Base-by-base conservation (phyloP, 805 yeast genomes). In the Pichia thaimueangensis region DNA sequence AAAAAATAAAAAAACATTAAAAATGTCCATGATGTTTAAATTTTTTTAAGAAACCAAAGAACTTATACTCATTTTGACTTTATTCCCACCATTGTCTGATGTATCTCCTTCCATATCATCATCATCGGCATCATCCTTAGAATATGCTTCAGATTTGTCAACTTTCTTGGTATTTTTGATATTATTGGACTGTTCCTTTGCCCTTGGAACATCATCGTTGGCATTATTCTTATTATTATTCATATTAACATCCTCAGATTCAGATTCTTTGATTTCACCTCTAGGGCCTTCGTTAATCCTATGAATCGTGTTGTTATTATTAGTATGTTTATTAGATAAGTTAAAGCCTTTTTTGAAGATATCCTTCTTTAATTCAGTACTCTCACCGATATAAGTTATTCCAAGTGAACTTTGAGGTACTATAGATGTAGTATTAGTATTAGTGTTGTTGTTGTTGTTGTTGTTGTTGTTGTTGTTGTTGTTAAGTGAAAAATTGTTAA, bases 261-360 rank as follows among this genome's bases (percentile, higher is more conserved):
- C 39, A 17, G 15, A 15, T 2, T 30, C 39, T n/a, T 43, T 39
- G 6, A 16, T 11, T 21, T 37, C 41, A 10, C 43, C 42, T 15
- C 19, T 29, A 11, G 45, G 43, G 5, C 41, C 44, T 16, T 29
- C 44, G 1, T 7, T 22, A 3, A 1, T 16, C 13, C 31, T 41
- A n/a, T n/a, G 35, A 3, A 2, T 12, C 11, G 21, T 17, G 24
- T 7, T 22, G 21, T 20, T 22, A 34, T 12, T n/a, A 30, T 21
- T 33, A n/a, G 37, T 16, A 20, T 22, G 29, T 13, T 35, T 17
- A 19, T 28, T 38, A 12, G 47, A 35, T 29, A 59, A 48, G 30
- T 51, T 55, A 43, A 59, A 59, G 30, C 54, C 59, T 42, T 56
- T 54, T 38, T 58, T 58, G 41, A 59, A 59, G 16, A 58, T 41